Base-by-base conservation (phyloP, 1,284 basidiomycete genomes). In the Rhodotorula glutinis region DNA sequence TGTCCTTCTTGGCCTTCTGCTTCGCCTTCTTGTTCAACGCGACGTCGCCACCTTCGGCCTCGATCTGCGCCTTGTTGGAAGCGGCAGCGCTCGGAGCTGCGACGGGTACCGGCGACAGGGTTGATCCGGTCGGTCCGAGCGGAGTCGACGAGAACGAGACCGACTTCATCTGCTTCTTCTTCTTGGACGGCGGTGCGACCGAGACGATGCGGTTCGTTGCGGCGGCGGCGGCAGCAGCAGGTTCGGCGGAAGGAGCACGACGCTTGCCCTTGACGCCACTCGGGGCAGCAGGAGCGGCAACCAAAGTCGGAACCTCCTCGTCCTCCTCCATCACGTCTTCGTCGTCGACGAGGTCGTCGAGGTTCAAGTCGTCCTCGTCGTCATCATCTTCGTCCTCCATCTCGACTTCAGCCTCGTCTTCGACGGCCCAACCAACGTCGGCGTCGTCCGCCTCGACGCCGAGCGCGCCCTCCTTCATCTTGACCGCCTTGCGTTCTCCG, bases 1-100 rank as follows among this genome's bases (percentile, higher is more conserved):
- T 75, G 46, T 68, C 74, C 63, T 75, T 76, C 71, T 77, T 77
- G 10, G 71, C 69, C 11, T 66, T 57, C 47, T 73, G 68, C 71
- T 71, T 69, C 60, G 70, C 72, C 25, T 67, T 71, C 65, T 77
- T 77, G 68, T 76, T 75, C 40, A 73, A 61, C 43, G 67, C 65
- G 27, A 75, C 65, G 43, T 67, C 72, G 27, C 65, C 74, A 14
- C 63, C 69, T 56, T 72, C 69, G 11, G 61, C 53, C 10, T 54
- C 47, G 65, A 73, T 60, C 57, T 62, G 60, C 40, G 57, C 41
- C 52, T 55, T 29, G 63, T 73, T 59, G 53, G 49, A 30, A 29
- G 65, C 58, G 21, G 65, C 33, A n/a, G 72, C 55, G 33, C 57
- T 59, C 56, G 60, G 49, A 4, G 49, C 51, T n/a, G 53, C 54